phyloP scores from a whole-genome alignment of 306 rosid species.

The Vigna mungo region DNA sequence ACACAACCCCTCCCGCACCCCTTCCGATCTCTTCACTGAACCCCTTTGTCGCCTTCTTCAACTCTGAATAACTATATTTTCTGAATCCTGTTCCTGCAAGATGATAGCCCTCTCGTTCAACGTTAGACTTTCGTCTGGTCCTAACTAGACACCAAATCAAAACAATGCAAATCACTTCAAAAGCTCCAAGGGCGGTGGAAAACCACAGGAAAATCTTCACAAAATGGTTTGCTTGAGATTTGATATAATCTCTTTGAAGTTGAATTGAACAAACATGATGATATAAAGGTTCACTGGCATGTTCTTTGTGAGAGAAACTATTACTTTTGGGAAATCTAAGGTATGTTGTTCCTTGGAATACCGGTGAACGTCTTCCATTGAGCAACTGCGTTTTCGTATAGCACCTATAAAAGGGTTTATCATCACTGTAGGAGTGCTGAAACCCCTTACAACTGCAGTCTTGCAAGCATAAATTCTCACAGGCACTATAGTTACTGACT shows the following conservation, averaged over 20 bases:
- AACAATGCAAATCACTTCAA: slow-evolving; percentile 21
- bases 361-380: slow-evolving; percentile 41
- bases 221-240: background rate
- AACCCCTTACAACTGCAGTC: slow-evolving; percentile 42
- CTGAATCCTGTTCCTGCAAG: slow-evolving; percentile 42
- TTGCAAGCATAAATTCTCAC: slow-evolving; percentile 42
- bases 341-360: background rate
- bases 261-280: background rate
- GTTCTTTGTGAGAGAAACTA: background rate
- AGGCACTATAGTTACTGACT: slow-evolving; percentile 17
- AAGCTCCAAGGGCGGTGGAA: slow-evolving; percentile 23
- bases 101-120: slow-evolving; percentile 26
- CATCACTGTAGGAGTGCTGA: background rate
- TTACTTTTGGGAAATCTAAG: slow-evolving; percentile 42
- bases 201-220: slow-evolving; percentile 48
- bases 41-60: slow-evolving; percentile 50
- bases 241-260: slow-evolving; percentile 31
- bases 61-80: slow-evolving; percentile 50
- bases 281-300: background rate
- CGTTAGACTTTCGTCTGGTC: slow-evolving; percentile 34
- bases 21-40: slow-evolving; percentile 62
- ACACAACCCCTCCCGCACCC: slow-evolving; percentile 62
- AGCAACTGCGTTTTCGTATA: slow-evolving; percentile 37
- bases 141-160: slow-evolving; percentile 16
- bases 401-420: background rate